These are phyloP conservation scores for Aphanomyces invadans DNA, from an alignment of 352 stramenopile species.

Conservation along the genomic window DNA sequence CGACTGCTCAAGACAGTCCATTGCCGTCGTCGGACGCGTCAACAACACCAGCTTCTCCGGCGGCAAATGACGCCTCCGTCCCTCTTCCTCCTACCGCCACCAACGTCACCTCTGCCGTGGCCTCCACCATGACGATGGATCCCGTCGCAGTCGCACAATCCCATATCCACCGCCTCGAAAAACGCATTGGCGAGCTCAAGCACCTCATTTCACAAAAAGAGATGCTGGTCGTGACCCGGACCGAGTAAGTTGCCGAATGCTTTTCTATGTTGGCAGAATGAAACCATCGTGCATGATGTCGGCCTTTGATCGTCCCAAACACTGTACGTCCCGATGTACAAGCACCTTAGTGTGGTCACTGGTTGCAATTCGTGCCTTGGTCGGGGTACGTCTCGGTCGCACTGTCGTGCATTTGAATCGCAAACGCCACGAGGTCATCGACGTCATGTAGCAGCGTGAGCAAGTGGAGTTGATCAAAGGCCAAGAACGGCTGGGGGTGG, in stretches of 20 bases:
- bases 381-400: no score
- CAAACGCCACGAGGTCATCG: slow-evolving; percentile 64
- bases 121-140: background rate
- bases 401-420: slow-evolving; percentile 49
- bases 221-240: background rate
- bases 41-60: no score
- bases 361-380: no score
- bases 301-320: background rate
- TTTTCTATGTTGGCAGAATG: no score
- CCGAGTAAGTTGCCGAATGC: no score
- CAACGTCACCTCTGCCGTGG: slow-evolving; percentile 2
- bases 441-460: slow-evolving; percentile 53
- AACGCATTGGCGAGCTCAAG: slow-evolving; percentile 26
- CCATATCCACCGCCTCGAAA: slow-evolving; percentile 27
- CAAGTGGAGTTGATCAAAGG: slow-evolving; percentile 50
- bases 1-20: no score
- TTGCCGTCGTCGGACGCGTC: background rate
- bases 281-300: no score
- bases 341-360: no score
- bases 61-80: no score
- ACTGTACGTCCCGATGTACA: no score
- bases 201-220: slow-evolving; percentile 18
- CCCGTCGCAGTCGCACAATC: slow-evolving; percentile 25
- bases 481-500: slow-evolving; percentile 46
- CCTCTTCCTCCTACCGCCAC: no score